These are phyloP conservation scores for Hypoxylon sp. DNA, from an alignment of 2,329 filamentous ascomycete genomes.

Conservation along the genomic window DNA sequence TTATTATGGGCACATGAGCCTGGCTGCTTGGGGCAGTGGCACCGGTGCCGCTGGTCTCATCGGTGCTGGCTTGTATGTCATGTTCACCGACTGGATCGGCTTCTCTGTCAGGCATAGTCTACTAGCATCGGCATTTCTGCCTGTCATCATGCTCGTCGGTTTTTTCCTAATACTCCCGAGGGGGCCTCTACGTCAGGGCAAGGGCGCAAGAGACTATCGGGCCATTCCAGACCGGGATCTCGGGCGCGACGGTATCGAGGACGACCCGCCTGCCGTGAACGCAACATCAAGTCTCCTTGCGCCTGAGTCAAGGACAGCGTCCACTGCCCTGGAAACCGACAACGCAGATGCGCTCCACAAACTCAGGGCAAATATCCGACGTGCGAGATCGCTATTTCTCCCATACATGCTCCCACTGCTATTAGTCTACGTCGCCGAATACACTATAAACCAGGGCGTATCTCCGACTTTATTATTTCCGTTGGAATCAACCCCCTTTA, in stretches of 20 bases:
- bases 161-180: constrained; percentile 87
- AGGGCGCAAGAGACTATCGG: constrained; percentile 67
- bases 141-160: constrained; percentile 84
- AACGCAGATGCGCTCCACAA: constrained; percentile 51
- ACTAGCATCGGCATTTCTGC: constrained; percentile 83
- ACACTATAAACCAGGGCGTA: constrained; percentile 97
- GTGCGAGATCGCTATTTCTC: constrained; percentile 78
- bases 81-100: constrained; percentile 84
- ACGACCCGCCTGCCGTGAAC: constrained; percentile 56
- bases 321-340: constrained; percentile 58
- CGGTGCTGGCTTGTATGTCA: constrained; percentile 88
- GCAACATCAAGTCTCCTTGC: constrained; percentile 66
- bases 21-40: constrained; percentile 93
- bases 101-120: constrained; percentile 82
- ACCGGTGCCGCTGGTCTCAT: constrained; percentile 91
- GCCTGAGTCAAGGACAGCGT: constrained; percentile 59
- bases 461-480: constrained; percentile 92
- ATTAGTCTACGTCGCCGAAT: constrained; percentile 94
- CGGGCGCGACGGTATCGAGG: constrained; percentile 55
- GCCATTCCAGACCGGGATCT: constrained; percentile 62
- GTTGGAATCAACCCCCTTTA: constrained; percentile 80
- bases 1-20: constrained; percentile 88
- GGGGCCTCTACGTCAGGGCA: constrained; percentile 70
- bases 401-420: constrained; percentile 91
- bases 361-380: constrained; percentile 70